A percentile compares a stretch with the other conserved stretches of the same genome.
Conservation (phyloP, 768 basidiomycete genomes). For the Inosperma sp. region DNA sequence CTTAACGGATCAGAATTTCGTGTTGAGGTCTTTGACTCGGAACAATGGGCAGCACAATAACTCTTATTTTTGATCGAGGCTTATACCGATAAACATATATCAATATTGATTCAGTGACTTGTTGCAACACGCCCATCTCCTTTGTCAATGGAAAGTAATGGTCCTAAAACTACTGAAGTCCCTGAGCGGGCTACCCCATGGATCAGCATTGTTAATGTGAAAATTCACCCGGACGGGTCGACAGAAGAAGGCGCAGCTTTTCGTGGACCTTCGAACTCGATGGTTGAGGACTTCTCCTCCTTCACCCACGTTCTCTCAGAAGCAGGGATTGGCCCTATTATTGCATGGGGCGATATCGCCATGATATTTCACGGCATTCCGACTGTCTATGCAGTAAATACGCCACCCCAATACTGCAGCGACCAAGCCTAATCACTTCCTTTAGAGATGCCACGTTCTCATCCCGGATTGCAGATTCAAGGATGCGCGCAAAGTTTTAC, state of each 20-base stretch:
- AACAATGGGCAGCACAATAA: background rate
- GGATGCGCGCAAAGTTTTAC: constrained; percentile 1
- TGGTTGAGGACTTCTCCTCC: background rate
- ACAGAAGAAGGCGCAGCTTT: background rate
- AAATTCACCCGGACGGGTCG: background rate
- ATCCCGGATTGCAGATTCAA: background rate
- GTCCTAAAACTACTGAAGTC: background rate
- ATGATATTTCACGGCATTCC: constrained; percentile 6
- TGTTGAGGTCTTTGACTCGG: background rate
- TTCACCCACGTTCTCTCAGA: constrained; percentile 1
- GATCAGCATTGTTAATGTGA: background rate
- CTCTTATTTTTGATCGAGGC: too few relatives aligned
- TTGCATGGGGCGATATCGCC: constrained; percentile 7
- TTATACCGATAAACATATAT: too few relatives aligned
- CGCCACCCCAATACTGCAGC: background rate
- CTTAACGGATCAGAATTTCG: background rate
- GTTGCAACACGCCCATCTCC: too few relatives aligned
- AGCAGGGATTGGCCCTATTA: constrained; percentile 2
- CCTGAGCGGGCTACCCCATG: constrained; percentile 1
- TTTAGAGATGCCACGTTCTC: constrained; percentile 3
- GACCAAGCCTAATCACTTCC: background rate
- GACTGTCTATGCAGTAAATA: background rate
- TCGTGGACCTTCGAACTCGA: background rate
- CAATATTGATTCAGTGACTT: too few relatives aligned
- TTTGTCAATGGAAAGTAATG: background rate